These are phyloP conservation scores for Tardiomyces depauwii DNA, from an alignment of 1,139 yeast species.

Conservation along the genomic window DNA sequence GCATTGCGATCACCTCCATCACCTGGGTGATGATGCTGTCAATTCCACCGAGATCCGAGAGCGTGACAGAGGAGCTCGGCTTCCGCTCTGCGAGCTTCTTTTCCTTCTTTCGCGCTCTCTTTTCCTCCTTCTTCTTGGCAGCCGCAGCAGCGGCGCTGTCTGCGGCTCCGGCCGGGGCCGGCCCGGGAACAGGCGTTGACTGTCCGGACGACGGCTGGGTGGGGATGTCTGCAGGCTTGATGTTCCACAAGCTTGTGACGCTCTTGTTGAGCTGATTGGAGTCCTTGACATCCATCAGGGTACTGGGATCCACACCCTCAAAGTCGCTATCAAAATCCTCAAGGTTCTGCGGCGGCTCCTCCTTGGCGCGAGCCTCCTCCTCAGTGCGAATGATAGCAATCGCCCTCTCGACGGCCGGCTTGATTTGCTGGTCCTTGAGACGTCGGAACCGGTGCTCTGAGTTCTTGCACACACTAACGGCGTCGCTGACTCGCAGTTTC, in stretches of 20 bases:
- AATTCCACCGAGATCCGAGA: constrained; percentile 81
- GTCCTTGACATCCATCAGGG: constrained; percentile 43
- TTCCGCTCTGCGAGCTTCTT: constrained; percentile 28
- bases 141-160: constrained; percentile 5
- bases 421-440: constrained; percentile 48
- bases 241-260: constrained; percentile 62
- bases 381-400: constrained; percentile 30
- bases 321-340: constrained; percentile 29
- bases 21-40: constrained; percentile 73
- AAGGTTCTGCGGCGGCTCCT: constrained; percentile 12
- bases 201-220: not conserved
- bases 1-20: constrained; percentile 84
- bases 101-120: constrained; percentile 30
- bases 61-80: constrained; percentile 30
- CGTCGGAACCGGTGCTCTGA: constrained; percentile 52
- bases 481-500: constrained; percentile 5
- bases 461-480: constrained; percentile 11
- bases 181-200: constrained; percentile 5
- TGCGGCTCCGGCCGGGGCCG: constrained; percentile 1
- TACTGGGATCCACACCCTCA: constrained; percentile 33
- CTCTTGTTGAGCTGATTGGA: constrained; percentile 61
- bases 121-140: constrained; percentile 19
- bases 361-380: constrained; percentile 31
- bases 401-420: constrained; percentile 47
- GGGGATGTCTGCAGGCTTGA: constrained; percentile 9